Evolutionary conservation across 140 eudicot genomes (phyloP).

Genomic region (Ambrosia hybrid): DNA sequence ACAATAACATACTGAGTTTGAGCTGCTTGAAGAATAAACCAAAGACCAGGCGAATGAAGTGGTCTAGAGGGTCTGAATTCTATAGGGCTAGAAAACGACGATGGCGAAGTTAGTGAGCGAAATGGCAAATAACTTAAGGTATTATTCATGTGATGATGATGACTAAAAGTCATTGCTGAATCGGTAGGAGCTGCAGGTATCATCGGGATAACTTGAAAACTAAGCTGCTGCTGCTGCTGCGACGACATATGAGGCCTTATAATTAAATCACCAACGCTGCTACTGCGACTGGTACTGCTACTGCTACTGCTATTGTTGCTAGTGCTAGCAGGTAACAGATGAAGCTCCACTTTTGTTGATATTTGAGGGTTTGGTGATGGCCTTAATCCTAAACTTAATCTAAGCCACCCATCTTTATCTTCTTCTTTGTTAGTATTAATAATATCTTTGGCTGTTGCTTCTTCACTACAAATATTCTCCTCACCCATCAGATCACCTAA

Average conservation of each 20-base stretch:
- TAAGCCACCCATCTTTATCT: conserved; percentile 57
- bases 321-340: conserved; percentile 20
- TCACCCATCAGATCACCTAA: conserved; percentile 38
- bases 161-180: conserved; percentile 22
- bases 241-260: no score
- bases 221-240: conserved; percentile 1
- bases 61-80: conserved; percentile 79
- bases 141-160: conserved; percentile 24
- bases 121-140: conserved; percentile 23
- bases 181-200: conserved; percentile 14
- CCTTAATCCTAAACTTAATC: conserved; percentile 50
- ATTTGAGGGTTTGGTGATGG: not conserved
- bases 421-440: conserved; percentile 16
- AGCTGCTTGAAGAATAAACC: conserved; percentile 81
- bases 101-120: not conserved
- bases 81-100: conserved; percentile 14
- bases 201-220: conserved; percentile 20
- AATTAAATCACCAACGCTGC: not conserved
- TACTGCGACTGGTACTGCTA: conserved; percentile 13
- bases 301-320: conserved; percentile 4
- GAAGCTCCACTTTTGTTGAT: not conserved
- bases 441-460: conserved; percentile 36
- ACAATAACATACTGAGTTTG: conserved; percentile 58
- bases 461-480: conserved; percentile 10
- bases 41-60: conserved; percentile 53